Evolutionary conservation across 371 early-diverging fungal genomes (phyloP).

Genomic region (Lichtheimia ornata): DNA sequence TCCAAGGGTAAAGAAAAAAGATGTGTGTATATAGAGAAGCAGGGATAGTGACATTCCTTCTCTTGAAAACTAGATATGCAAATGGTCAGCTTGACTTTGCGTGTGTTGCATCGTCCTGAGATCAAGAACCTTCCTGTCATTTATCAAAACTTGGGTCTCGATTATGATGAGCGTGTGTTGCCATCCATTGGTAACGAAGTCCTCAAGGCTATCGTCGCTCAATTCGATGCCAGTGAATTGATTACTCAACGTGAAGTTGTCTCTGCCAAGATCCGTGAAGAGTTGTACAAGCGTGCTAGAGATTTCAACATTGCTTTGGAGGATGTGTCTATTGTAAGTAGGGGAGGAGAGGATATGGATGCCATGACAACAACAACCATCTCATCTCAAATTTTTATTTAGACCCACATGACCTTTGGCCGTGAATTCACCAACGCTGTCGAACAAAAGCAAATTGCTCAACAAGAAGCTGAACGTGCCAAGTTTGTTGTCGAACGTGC

Average conservation of each 20-base stretch:
- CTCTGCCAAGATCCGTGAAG: constrained; percentile 92
- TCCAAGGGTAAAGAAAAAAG: constrained; percentile 38
- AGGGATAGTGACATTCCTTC: neutral
- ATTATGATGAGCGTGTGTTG: constrained; percentile 97
- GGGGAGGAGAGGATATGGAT: neutral
- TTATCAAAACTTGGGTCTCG: constrained; percentile 91
- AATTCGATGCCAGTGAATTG: constrained; percentile 96
- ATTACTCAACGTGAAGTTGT: constrained; percentile 98
- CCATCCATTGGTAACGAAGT: constrained; percentile 99
- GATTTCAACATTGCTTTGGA: constrained; percentile 96
- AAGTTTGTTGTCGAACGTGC: constrained; percentile 92
- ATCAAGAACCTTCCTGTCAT: constrained; percentile 75
- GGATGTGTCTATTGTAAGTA: constrained; percentile 95
- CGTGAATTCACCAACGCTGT: constrained; percentile 95
- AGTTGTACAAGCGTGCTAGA: constrained; percentile 88
- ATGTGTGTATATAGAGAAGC: neutral
- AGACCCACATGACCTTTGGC: constrained; percentile 97
- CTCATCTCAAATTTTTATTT: neutral
- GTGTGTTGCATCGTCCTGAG: constrained; percentile 94
- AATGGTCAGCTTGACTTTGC: constrained; percentile 90
- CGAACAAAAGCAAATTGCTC: constrained; percentile 92
- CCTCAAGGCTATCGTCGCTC: constrained; percentile 96
- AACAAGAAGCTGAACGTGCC: constrained; percentile 97
- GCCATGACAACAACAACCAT: neutral
- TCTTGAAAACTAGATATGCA: constrained; percentile 68